phyloP scores from a whole-genome alignment of 2,329 filamentous ascomycete genomes.

The Fusarium sp. region DNA sequence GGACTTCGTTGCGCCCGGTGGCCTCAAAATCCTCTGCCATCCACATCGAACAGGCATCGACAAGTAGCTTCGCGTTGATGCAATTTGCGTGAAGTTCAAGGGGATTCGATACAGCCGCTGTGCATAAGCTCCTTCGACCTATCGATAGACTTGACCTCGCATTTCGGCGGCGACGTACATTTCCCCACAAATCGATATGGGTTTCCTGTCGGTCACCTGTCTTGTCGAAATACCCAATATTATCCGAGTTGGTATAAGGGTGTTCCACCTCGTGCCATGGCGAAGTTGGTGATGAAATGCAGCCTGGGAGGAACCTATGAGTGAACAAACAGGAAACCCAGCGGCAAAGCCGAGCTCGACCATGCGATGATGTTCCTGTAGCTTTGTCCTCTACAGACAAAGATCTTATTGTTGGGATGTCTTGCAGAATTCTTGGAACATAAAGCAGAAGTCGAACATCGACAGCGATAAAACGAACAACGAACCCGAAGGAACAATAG shows the following conservation, averaged over 20 bases:
- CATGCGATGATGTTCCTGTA: neutral
- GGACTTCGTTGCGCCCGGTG: neutral
- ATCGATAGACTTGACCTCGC: neutral
- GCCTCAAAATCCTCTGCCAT: slow-evolving; percentile 2
- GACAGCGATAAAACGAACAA: neutral
- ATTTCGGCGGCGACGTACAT: neutral
- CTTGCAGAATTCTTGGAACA: neutral
- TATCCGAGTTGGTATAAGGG: neutral
- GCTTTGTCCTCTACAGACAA: slow-evolving; percentile 1
- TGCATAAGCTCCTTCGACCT: neutral
- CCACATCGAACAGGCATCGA: neutral
- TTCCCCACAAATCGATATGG: neutral
- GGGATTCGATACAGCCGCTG: neutral
- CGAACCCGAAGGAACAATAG: slow-evolving; percentile 3
- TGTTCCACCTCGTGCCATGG: neutral
- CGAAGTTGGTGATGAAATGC: neutral
- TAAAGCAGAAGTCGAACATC: slow-evolving; percentile 1
- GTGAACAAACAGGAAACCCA: neutral
- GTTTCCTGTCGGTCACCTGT: neutral
- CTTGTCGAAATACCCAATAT: neutral
- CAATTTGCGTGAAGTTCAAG: neutral
- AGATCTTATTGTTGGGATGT: neutral
- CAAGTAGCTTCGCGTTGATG: neutral
- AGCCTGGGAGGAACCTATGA: neutral
- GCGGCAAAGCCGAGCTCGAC: neutral